These are phyloP conservation scores for Polygonum maritimum DNA, from an alignment of 148 eudicot genomes.

Conservation along the genomic window DNA sequence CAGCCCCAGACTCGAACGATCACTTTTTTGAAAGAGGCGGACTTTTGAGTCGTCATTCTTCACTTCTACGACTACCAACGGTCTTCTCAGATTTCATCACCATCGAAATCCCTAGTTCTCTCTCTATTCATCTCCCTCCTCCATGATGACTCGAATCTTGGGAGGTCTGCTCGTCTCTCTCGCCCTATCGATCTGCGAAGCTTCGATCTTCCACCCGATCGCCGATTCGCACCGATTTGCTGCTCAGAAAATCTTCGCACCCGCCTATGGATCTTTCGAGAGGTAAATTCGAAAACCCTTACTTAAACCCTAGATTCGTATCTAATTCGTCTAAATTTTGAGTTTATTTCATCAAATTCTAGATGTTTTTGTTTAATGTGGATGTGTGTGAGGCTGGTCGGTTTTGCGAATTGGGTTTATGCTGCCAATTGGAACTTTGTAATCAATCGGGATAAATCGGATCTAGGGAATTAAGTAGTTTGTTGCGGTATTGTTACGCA, in stretches of 20 bases:
- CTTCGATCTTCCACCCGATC: conserved; percentile 56
- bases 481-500: background rate
- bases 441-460: background rate
- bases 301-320: conserved; percentile 22
- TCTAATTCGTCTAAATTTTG: background rate
- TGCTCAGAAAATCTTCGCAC: conserved; percentile 48
- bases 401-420: background rate
- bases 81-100: background rate
- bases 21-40: background rate
- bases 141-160: conserved; percentile 44
- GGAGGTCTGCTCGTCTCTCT: conserved; percentile 39
- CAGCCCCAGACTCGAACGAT: background rate
- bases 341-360: background rate
- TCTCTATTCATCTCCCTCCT: background rate
- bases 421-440: background rate
- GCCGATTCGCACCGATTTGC: conserved; percentile 85
- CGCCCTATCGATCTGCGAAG: conserved; percentile 39
- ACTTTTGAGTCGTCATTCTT: background rate
- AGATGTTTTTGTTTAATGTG: background rate
- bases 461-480: background rate
- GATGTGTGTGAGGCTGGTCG: background rate
- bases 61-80: background rate
- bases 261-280: conserved; percentile 51
- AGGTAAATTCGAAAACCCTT: conserved; percentile 48
- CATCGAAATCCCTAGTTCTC: background rate